Base-by-base conservation (phyloP, 2,329 filamentous ascomycete species). In the Curvularia lunata region DNA sequence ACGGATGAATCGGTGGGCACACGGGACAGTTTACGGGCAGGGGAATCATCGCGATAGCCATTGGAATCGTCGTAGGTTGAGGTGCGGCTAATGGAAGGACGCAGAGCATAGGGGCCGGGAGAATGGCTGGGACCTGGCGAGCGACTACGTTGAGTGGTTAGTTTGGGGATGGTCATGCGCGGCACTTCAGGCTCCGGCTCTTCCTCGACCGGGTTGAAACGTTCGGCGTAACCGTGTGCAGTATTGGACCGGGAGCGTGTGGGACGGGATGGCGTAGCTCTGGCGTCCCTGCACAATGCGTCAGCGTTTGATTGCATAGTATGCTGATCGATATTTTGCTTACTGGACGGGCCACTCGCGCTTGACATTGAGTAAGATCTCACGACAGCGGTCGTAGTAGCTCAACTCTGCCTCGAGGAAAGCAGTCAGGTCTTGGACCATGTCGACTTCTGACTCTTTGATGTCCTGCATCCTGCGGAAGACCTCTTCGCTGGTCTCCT, bases 391-490 rank as follows among this genome's bases (percentile, higher is more conserved):
- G 75, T 98, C 94, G 75, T 97, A 91, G 79, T 95, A 97, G 62
- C 90, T 89, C 56, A 98, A 83, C 79, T 98, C 91, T 40, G 91
- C 90, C 61, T 98, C 93, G 50, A 98, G 80, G 75, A 98, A 96
- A 18, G 86, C 82, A 3, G 87, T 88, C 55, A 98, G 81, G 71
- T 97, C 92, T 47, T 85, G 83, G 41, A 97, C 86, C 70, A 88
- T 92, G 63, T 98, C 94, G 42, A 83, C 84, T 77, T 98, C 94
- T 21, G 91, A 86, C 70, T 97, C 93, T 80, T 95, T 94, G 79
- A 98, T 96, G 72, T 98, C 94, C 78, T 96, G 87, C 95, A 98
- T 98, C 54, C 94, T 86, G 58, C 94, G 87, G 68, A 89, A 85
- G 53, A 98, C 93, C 70, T 98, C 94, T 72, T 98, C 94, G 72